These are phyloP conservation scores for Novymonas esmeraldas DNA, from an alignment of 208 protist species.

Conservation along the genomic window DNA sequence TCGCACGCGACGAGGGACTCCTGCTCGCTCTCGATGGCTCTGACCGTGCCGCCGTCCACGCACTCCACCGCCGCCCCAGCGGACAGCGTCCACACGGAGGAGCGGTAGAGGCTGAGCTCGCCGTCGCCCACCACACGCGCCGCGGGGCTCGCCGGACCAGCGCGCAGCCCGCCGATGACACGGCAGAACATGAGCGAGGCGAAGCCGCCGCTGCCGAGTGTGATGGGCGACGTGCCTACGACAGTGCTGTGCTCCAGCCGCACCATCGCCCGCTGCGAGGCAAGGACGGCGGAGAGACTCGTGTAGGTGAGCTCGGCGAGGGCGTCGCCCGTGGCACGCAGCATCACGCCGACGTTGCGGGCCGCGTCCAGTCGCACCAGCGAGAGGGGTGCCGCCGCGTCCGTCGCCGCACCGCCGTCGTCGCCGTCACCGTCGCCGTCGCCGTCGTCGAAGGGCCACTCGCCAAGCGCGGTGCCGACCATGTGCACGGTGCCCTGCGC, in stretches of 20 bases:
- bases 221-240: background rate
- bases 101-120: background rate
- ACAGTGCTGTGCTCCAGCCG: conserved; percentile 18
- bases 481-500: conserved; percentile 31
- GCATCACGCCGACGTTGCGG: conserved; percentile 17
- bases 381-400: background rate
- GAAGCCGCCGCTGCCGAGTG: conserved; percentile 5
- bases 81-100: conserved; percentile 23
- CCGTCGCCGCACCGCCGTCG: background rate
- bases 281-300: conserved; percentile 6
- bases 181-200: conserved; percentile 13
- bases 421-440: background rate
- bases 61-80: conserved; percentile 8
- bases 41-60: background rate
- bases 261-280: background rate
- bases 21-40: conserved; percentile 6
- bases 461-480: conserved; percentile 16
- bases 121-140: background rate
- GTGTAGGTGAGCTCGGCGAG: conserved; percentile 11
- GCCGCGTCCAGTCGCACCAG: background rate
- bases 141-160: background rate
- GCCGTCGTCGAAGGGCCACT: conserved; percentile 17
- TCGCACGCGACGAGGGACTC: background rate
- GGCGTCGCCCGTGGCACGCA: conserved; percentile 11
- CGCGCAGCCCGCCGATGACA: background rate